phyloP scores from a whole-genome alignment of 1,284 basidiomycete genomes.

The Cystobasidium slooffiae region DNA sequence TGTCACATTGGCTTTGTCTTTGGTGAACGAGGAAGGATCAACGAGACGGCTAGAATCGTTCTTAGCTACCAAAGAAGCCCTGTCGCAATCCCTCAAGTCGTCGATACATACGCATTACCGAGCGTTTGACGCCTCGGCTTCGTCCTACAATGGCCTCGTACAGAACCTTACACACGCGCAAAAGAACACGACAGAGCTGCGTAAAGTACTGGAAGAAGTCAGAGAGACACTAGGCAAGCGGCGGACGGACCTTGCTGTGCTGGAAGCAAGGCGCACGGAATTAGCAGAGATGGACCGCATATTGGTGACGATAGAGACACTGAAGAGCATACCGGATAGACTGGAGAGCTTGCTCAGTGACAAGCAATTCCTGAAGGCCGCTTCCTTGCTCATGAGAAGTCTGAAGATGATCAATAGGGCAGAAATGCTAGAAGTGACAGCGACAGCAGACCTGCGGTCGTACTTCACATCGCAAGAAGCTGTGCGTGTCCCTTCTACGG shows the following conservation, averaged over 20 bases:
- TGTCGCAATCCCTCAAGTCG: constrained; percentile 76
- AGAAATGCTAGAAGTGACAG: constrained; percentile 93
- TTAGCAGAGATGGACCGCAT: constrained; percentile 75
- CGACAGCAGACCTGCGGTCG: constrained; percentile 81
- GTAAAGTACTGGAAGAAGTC: constrained; percentile 72
- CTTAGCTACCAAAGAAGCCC: constrained; percentile 70
- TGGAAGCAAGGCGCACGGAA: constrained; percentile 78
- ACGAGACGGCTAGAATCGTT: constrained; percentile 73
- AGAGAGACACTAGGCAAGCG: constrained; percentile 77
- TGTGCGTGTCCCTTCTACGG: constrained; percentile 61
- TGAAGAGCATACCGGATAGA: constrained; percentile 88
- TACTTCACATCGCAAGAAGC: constrained; percentile 88
- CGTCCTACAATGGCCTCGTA: constrained; percentile 79
- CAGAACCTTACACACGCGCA: constrained; percentile 73
- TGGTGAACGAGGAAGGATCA: constrained; percentile 69
- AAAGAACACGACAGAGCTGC: constrained; percentile 71
- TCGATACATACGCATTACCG: constrained; percentile 75
- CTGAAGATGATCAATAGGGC: constrained; percentile 87
- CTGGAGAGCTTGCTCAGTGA: constrained; percentile 94
- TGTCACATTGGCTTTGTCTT: constrained; percentile 82
- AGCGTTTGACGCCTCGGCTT: constrained; percentile 85
- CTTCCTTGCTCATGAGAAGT: constrained; percentile 83
- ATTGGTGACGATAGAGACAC: constrained; percentile 72
- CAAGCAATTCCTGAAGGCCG: constrained; percentile 87
- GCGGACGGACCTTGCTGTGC: constrained; percentile 79